phyloP scores from a whole-genome alignment of 2,329 filamentous ascomycete genomes.

The Neofusicoccum sp. region DNA sequence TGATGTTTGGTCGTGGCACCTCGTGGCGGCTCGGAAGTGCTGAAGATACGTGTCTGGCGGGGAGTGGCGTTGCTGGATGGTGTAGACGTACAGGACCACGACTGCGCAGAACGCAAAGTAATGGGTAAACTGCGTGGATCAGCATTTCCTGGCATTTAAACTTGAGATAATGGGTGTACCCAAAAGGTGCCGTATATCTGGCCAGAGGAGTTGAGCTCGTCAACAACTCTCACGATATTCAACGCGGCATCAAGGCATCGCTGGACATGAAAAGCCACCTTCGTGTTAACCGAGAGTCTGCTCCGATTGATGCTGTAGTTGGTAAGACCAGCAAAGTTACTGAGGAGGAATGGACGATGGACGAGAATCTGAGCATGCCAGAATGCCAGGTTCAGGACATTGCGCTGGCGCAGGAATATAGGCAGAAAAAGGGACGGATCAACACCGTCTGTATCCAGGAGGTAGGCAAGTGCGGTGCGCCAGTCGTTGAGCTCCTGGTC shows the following conservation, averaged over 20 bases:
- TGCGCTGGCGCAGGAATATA: conserved; percentile 54
- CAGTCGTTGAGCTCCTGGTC: conserved; percentile 45
- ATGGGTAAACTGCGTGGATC: conserved; percentile 44
- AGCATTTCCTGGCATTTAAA: too few species aligned
- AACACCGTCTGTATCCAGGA: conserved; percentile 45
- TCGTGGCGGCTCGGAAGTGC: conserved; percentile 44
- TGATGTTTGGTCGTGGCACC: conserved; percentile 41
- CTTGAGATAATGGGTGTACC: conserved; percentile 12
- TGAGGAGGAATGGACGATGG: conserved; percentile 55
- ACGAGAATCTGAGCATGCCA: conserved; percentile 57
- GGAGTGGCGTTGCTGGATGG: conserved; percentile 49
- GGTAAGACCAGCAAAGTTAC: conserved; percentile 39
- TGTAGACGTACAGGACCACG: conserved; percentile 54
- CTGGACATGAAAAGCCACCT: conserved; percentile 36
- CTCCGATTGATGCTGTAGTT: conserved; percentile 25
- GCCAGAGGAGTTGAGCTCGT: conserved; percentile 40
- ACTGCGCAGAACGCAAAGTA: conserved; percentile 57
- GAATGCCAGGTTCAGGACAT: conserved; percentile 54
- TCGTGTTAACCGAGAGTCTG: conserved; percentile 23
- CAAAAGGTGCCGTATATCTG: conserved; percentile 50
- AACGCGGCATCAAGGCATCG: conserved; percentile 51
- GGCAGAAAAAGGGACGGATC: conserved; percentile 47
- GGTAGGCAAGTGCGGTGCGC: conserved; percentile 46
- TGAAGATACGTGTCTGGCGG: conserved; percentile 49
- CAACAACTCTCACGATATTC: conserved; percentile 45